Evolutionary conservation across 2,329 filamentous ascomycete species (phyloP), one percentile per base, ranked within the genome.

Genomic region (Lachnellula cervina): DNA sequence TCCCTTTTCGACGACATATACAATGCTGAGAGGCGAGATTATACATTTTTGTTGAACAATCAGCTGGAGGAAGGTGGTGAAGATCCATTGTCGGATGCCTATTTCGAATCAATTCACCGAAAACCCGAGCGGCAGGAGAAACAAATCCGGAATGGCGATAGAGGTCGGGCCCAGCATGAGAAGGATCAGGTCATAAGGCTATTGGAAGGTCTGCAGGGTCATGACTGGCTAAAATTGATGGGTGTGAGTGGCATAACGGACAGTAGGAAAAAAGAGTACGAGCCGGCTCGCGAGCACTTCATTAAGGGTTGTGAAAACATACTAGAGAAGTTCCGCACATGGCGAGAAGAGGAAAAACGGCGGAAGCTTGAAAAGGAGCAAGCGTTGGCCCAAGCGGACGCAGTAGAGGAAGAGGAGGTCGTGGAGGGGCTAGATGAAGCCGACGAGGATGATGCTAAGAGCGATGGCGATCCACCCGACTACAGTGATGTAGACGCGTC

Each of bases 221-320:
- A 89, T 56, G 94, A 97, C 71, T 99, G 94, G 94, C 77, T 97
- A 55, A 86, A 89, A 59, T 82, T 92, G 4, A 91, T 99, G 84
- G 94, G 93, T 25, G 87, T 97, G 35, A 93, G 85, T 61, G 90
- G 82, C 19, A 76, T 66, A 38, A 95, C 90, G 0, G 92, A 97
- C 67, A 84, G 84, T 21, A 89, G 90, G 67, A 93, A 90, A 73
- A 94, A 88, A 70, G 82, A 87, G 32, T 97, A 90, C 71, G 90
- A 96, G 71, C 85, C 88, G 2, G 94, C 94, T 59, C 83, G 94
- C 28, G 80, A 86, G 58, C 86, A 93, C 69, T 96, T 97, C 69
- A 87, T 97, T 64, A 81, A 80, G 55, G 90, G 95, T 58, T 92
- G 95, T 56, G 80, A 90, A 60, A 80, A 80, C 0, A 86, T 97